Evolutionary conservation across 1,284 basidiomycete species (phyloP), one percentile per base, ranked within the genome.

Genomic region (Leccinum griseonigrum): DNA sequence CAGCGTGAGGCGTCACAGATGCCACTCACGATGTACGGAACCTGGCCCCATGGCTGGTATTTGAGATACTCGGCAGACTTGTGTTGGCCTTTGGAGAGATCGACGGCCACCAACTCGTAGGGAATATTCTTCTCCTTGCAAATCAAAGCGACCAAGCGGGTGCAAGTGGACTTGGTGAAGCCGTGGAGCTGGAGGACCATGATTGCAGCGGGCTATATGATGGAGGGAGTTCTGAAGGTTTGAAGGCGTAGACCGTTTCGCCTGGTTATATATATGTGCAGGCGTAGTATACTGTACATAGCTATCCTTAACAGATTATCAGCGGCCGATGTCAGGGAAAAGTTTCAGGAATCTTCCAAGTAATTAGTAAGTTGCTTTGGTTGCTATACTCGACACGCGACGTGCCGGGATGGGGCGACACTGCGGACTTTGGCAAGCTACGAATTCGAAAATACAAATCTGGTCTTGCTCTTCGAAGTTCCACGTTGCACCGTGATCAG

Each of bases 11-110:
- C 1, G 26, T 5, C 8, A 5, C 0, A 40, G 40, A 8, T 34
- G 8, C 22, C 32, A 72, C 79, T 43, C 63, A 84, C 83, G 60
- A 90, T 78, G 72, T 82, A 86, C 2, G 87, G 88, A 63, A 90
- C 72, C 70, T 86, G 84, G 18, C 85, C 86, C 66, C 90, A 90
- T 0, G 88, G 87, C 64, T 90, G 86, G 28, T 77, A 71, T 31
- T 69, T 70, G 26, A 79, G 16, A 75, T 73, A 82, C n/a, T 70
- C 77, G 1, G 79, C 66, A 0, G 69, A 14, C 70, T 85, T 86
- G 60, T 87, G 81, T 65, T 81, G 80, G n/a, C 73, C 72, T 50
- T 78, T 78, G 43, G 54, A 0, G 11, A 83, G 51, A 68, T 86
- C 74, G 65, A 87, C 62, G 13, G 53, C 0, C 31, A 81, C 65